Conservation (phyloP, 139 green algal species). For the Chlorella sorokiniana region DNA sequence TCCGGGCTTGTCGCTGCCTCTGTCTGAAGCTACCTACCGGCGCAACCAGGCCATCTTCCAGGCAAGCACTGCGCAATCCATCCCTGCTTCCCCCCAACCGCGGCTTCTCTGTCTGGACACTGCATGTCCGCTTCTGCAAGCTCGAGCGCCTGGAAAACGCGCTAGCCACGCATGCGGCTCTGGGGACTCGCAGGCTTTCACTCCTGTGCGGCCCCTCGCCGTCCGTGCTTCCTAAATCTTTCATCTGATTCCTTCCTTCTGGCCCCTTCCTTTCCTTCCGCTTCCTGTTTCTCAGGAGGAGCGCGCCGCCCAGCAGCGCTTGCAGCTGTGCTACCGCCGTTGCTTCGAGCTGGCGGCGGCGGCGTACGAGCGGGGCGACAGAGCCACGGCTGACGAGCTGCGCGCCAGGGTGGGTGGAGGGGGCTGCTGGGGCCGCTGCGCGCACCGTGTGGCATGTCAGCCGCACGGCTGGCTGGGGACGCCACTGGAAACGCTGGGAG, state of each 20-base stretch:
- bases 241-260: not conserved
- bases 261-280: not conserved
- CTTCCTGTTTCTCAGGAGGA: constrained; percentile 20
- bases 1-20: not conserved
- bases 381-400: not conserved
- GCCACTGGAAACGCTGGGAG: too few species aligned
- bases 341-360: constrained; percentile 11
- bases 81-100: not conserved
- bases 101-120: not conserved
- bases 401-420: not conserved
- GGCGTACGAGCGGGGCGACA: not conserved
- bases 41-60: constrained; percentile 26
- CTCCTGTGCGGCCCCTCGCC: too few species aligned
- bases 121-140: not conserved
- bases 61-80: not conserved
- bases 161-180: too few species aligned
- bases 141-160: too few species aligned
- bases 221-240: not conserved
- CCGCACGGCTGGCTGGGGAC: too few species aligned
- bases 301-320: not conserved
- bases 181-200: too few species aligned
- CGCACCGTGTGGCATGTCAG: too few species aligned
- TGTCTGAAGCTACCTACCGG: constrained; percentile 11
- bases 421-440: too few species aligned
- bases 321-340: constrained; percentile 13